Base-by-base conservation (phyloP, 352 stramenopile genomes). In the Phytophthora sojae region DNA sequence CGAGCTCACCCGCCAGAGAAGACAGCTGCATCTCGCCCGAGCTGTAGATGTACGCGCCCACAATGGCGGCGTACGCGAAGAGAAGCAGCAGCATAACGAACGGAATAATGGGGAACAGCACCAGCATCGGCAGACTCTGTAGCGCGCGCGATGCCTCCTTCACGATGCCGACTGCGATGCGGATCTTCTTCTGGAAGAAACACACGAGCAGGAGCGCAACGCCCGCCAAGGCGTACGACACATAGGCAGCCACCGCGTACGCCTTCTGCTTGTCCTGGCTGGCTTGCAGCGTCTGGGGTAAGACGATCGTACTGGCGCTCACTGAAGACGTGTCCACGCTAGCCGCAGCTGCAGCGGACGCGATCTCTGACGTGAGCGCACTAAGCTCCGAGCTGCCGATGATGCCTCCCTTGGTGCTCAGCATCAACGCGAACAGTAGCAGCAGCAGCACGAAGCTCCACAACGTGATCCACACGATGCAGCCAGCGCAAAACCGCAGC, bases 141-240 rank as follows among this genome's bases (percentile, higher is more conserved):
- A 96, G 75, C 19, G 83, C 85, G 3, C 71, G 75, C 3, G 89
- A 95, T 0, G 88, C 83, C 45, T 96, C 89, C 47, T 90, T 91
- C 57, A 96, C 88, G 49, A 96, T 92, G 0, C 78, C 84, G 5
- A 95, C 70, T 0, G 86, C 80, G 52, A 96, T 81, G 5, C 85
- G 77, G 51, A 96, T 94, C 55, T 88, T 89, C 75, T 94, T 96
- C 54, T 91, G 83, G 60, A 92, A 88, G 61, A 96, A 93, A 50
- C 85, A 95, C 53, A 96, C 84, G 4, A 97, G 81, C 44, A 96
- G 57, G 17, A 96, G 75, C 12, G 86, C 79, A 2, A 91, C 58
- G 7, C 93, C 82, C 0, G 79, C 66, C 15, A 95, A 67, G 17
- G 76, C 80, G 44, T 85, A 89, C 5, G 84, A 77, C 9, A 96